These are phyloP conservation scores for Anthostomella pinea DNA, from an alignment of 2,329 filamentous ascomycete genomes.

Conservation along the genomic window DNA sequence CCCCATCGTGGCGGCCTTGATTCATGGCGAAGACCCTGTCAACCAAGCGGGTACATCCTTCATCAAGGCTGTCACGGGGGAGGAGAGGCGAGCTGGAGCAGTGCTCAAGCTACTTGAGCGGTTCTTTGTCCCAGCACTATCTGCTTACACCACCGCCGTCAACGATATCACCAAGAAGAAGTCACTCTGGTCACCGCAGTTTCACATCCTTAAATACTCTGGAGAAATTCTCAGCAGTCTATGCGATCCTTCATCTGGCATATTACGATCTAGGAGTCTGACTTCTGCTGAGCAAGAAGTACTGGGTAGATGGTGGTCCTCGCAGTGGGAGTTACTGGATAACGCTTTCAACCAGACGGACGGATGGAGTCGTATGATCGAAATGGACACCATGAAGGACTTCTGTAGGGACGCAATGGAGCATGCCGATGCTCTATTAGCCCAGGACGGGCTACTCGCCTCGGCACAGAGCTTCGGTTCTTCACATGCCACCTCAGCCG, in stretches of 20 bases:
- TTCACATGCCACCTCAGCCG: conserved; percentile 25
- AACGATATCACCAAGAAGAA: conserved; percentile 40
- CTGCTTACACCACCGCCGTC: conserved; percentile 43
- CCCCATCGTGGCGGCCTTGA: conserved; percentile 73
- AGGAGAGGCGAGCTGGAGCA: conserved; percentile 53
- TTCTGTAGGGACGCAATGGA: conserved; percentile 96
- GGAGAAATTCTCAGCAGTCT: conserved; percentile 55
- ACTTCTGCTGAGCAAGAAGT: conserved; percentile 61
- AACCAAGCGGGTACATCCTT: conserved; percentile 79
- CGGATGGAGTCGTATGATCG: conserved; percentile 72
- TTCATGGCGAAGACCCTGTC: conserved; percentile 76
- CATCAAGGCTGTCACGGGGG: conserved; percentile 75
- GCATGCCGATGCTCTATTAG: conserved; percentile 80
- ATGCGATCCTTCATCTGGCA: conserved; percentile 54
- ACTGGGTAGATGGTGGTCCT: conserved; percentile 77
- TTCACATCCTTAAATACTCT: conserved; percentile 55
- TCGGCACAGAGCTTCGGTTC: conserved; percentile 54
- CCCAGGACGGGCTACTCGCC: conserved; percentile 79
- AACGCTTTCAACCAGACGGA: conserved; percentile 83
- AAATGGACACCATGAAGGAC: conserved; percentile 79
- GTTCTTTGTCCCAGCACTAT: conserved; percentile 43
- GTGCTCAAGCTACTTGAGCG: conserved; percentile 44
- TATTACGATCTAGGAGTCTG: conserved; percentile 54
- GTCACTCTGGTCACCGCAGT: conserved; percentile 56
- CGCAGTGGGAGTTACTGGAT: conserved; percentile 77